Base-by-base conservation (phyloP, 2,329 filamentous ascomycete species). In the Botrytis paeoniae region DNA sequence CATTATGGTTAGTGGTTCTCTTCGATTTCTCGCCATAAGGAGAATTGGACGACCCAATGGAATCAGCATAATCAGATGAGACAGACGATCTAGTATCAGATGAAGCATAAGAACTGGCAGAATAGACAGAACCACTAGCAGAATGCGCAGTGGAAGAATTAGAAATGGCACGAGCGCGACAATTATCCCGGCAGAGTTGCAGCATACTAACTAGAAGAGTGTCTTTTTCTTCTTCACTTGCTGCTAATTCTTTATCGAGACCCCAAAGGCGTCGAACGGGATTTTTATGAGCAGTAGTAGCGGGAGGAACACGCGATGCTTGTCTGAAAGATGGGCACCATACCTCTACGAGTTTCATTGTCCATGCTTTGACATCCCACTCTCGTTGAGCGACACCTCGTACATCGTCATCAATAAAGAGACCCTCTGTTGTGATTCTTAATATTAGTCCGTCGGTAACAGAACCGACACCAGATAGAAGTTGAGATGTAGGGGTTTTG, bases 291-390 rank as follows among this genome's bases (percentile, higher is more conserved):
- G 75, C 64, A 68, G 74, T 66, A 59, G 75, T 71, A 70, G 69
- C 48, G 57, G 69, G 81, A 73, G 82, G 82, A 78, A 80, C 77
- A 76, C 68, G 68, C 37, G 72, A 62, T 74, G 85, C 81, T 73
- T 84, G 84, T 73, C 81, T 88, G 84, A 81, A 89, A 82, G 91
- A 88, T 80, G 90, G 89, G 81, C 91, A 94, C 89, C 92, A 93
- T 85, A 96, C 91, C 88, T 98, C 96, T 82, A 97, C 90, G 76
- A 92, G 85, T 84, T 97, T 98, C 83, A 99, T 88, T 61, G 94
- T 97, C 96, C 96, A 98, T 39, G 95, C 95, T 83, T 98, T 98
- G 80, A 98, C 90, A 82, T 99, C 96, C 96, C 96, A 99, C 84
- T 99, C 96, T 74, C 96, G 90, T 83, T 98, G 94, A n/a, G 93